These are phyloP conservation scores for Trichoderma erinaceum DNA, from an alignment of 495 filamentous ascomycete genomes.

Conservation along the genomic window DNA sequence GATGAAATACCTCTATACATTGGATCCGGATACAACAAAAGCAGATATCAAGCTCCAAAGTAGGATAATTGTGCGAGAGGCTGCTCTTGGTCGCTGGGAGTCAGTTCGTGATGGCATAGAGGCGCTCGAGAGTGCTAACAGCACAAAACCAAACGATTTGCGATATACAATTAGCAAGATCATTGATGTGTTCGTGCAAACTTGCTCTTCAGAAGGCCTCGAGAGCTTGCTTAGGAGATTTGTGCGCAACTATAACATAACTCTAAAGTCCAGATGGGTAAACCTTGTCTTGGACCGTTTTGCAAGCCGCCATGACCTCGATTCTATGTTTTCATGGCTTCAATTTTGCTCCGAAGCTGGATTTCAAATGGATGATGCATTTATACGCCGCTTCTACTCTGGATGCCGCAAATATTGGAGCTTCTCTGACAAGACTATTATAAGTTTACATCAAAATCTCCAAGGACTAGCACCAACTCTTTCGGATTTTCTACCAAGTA, in stretches of 20 bases:
- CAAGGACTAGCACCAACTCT: neutral
- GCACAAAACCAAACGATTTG: constrained; percentile 1
- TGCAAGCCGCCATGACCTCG: neutral
- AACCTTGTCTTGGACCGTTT: neutral
- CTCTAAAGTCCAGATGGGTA: constrained; percentile 2
- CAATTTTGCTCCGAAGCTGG: constrained; percentile 6
- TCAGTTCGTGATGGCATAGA: neutral
- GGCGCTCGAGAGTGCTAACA: neutral
- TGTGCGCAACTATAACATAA: constrained; percentile 5
- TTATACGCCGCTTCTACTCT: neutral
- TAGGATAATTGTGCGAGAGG: neutral
- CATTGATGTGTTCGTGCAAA: neutral
- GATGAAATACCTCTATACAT: neutral
- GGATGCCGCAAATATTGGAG: constrained; percentile 13
- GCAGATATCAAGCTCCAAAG: neutral
- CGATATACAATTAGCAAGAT: constrained; percentile 4
- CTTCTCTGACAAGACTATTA: neutral
- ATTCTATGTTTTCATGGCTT: constrained; percentile 13
- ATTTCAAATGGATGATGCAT: constrained; percentile 1
- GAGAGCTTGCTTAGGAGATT: constrained; percentile 6
- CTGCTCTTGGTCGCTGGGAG: neutral
- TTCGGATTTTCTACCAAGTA: neutral
- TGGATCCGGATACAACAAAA: neutral
- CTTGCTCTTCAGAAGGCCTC: neutral
- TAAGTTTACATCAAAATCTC: neutral